Conservation (phyloP, 1,284 basidiomycete genomes). For the Flammula alnicola region DNA sequence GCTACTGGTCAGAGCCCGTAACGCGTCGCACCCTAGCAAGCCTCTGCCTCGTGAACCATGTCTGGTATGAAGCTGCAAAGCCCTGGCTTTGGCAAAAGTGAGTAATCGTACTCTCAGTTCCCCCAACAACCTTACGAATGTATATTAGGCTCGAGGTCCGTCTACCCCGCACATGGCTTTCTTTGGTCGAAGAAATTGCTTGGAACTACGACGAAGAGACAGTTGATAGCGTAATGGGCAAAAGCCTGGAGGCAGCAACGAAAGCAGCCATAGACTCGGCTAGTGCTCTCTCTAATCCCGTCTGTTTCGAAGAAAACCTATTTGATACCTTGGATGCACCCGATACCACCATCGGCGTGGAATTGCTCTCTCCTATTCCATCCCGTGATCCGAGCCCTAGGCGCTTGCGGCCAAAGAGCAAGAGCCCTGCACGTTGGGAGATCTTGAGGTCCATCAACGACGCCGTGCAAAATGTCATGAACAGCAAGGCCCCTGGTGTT, state of each 20-base stretch:
- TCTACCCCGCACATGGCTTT: constrained; percentile 78
- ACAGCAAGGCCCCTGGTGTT: constrained; percentile 63
- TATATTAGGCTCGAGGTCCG: constrained; percentile 65
- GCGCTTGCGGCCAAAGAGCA: constrained; percentile 72
- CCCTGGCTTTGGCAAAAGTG: constrained; percentile 79
- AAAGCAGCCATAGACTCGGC: constrained; percentile 53
- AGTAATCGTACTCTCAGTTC: constrained; percentile 19
- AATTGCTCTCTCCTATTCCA: constrained; percentile 73
- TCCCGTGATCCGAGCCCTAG: constrained; percentile 82
- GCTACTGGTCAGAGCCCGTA: constrained; percentile 67
- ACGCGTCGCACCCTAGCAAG: constrained; percentile 65
- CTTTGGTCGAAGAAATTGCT: constrained; percentile 74
- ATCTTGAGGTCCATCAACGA: constrained; percentile 75
- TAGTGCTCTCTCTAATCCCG: constrained; percentile 40
- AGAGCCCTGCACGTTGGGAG: constrained; percentile 82
- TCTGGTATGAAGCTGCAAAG: constrained; percentile 78
- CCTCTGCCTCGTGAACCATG: constrained; percentile 73
- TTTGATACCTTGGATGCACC: constrained; percentile 60
- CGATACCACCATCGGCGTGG: constrained; percentile 70
- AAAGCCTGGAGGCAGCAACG: constrained; percentile 65
- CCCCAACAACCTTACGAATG: constrained; percentile 7
- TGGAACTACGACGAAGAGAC: constrained; percentile 73
- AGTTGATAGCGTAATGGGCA: constrained; percentile 63
- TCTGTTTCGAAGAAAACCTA: constrained; percentile 63
- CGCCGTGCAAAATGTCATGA: constrained; percentile 71